phyloP scores from a whole-genome alignment of 2,329 filamentous ascomycete species.

The Arachnomyces sp. region DNA sequence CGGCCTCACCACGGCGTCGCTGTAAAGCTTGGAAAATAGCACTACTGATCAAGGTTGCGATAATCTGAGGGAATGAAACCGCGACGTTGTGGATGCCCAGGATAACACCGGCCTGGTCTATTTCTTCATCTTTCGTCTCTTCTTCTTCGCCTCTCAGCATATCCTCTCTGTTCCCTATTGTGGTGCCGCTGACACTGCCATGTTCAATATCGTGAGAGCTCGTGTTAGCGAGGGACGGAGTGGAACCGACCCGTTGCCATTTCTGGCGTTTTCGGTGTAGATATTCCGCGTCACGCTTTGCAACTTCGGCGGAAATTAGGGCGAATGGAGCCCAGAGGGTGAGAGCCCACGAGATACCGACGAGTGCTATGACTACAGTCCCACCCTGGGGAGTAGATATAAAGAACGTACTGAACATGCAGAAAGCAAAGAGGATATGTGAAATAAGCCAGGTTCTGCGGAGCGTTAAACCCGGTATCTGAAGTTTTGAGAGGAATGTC shows the following conservation, averaged over 20 bases:
- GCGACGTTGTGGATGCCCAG: slow-evolving; percentile 94
- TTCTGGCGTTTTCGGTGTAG: slow-evolving; percentile 39
- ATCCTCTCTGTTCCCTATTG: slow-evolving; percentile 19
- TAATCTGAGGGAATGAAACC: slow-evolving; percentile 82
- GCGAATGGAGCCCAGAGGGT: slow-evolving; percentile 94
- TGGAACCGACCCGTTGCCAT: slow-evolving; percentile 24
- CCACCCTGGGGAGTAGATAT: slow-evolving; percentile 64
- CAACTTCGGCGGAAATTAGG: slow-evolving; percentile 88
- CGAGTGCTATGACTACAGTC: slow-evolving; percentile 68
- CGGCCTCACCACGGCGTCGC: slow-evolving; percentile 75
- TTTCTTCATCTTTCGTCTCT: slow-evolving; percentile 49
- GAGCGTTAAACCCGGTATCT: slow-evolving; percentile 77
- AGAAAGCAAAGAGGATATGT: slow-evolving; percentile 71
- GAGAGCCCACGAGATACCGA: slow-evolving; percentile 87
- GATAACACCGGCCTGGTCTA: slow-evolving; percentile 79
- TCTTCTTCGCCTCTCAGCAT: slow-evolving; percentile 21
- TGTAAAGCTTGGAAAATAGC: slow-evolving; percentile 78
- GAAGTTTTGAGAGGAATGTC: slow-evolving; percentile 52
- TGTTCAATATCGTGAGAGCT: slow-evolving; percentile 18
- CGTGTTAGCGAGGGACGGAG: slow-evolving; percentile 17
- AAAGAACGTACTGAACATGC: slow-evolving; percentile 78
- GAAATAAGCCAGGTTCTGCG: slow-evolving; percentile 81
- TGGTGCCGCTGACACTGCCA: slow-evolving; percentile 14
- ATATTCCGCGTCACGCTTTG: slow-evolving; percentile 65
- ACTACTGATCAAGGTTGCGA: slow-evolving; percentile 78